Conservation (phyloP, 495 filamentous ascomycete species). For the Talaromyces ruber region DNA sequence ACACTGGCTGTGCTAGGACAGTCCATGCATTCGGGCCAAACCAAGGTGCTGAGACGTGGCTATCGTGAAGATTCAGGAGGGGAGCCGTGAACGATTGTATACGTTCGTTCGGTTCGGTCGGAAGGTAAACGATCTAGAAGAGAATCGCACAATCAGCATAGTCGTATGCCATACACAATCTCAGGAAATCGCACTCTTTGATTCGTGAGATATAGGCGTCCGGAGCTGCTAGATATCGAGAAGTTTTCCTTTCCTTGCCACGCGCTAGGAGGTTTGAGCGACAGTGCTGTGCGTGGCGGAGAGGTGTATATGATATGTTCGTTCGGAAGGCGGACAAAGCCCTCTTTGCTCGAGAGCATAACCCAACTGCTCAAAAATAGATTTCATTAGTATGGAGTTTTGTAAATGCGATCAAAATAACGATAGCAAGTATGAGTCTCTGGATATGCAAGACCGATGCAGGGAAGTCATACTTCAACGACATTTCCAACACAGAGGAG, state of each 20-base stretch:
- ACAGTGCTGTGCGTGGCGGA: slow-evolving; percentile 59
- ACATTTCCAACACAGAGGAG: slow-evolving; percentile 37
- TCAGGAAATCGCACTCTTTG: slow-evolving; percentile 58
- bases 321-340: slow-evolving; percentile 61
- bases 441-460: not conserved
- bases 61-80: slow-evolving; percentile 76
- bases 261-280: slow-evolving; percentile 50
- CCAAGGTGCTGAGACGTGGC: slow-evolving; percentile 84
- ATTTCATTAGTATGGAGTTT: not conserved
- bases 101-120: slow-evolving; percentile 52
- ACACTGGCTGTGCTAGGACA: slow-evolving; percentile 66
- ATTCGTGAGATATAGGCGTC: slow-evolving; percentile 76
- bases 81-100: slow-evolving; percentile 87
- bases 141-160: not conserved
- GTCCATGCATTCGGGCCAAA: slow-evolving; percentile 96
- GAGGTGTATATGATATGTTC: slow-evolving; percentile 64
- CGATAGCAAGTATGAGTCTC: not conserved
- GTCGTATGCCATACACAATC: not conserved
- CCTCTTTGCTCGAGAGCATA: slow-evolving; percentile 57
- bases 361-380: slow-evolving; percentile 53
- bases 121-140: slow-evolving; percentile 78
- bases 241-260: slow-evolving; percentile 49
- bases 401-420: slow-evolving; percentile 8
- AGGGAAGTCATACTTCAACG: slow-evolving; percentile 53
- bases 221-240: slow-evolving; percentile 49